Base-by-base conservation (phyloP, 2,329 filamentous ascomycete genomes). In the Aspergillus quadricinctus region DNA sequence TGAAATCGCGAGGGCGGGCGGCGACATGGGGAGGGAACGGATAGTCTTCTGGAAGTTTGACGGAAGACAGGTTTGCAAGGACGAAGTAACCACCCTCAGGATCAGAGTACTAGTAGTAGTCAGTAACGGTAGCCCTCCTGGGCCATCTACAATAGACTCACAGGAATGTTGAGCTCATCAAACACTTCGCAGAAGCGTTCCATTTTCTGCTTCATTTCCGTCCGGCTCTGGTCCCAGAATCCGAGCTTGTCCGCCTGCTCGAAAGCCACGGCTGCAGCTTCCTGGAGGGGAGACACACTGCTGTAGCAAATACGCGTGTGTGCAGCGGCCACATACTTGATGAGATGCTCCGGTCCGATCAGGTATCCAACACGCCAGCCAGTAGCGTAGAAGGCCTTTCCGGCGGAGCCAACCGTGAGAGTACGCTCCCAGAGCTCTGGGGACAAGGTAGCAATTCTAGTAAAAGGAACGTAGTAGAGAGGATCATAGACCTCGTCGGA, bases 51-150 rank as follows among this genome's bases (percentile, higher is more conserved):
- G 94, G 94, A 4, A 99, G 72, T 71, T 89, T 85, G 56, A 99
- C 90, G 71, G 93, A 92, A 56, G 84, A 81, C 81, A 97, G 87
- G 78, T 99, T 99, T 61, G 90, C 94, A 53, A 99, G 84, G 41
- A 99, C 90, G 70, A 99, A 99, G 79, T 99, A 99, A 21, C 94
- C 94, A 53, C 94, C 94, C 74, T 99, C 92, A 4, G 94, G 94
- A 57, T 96, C 88, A 1, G 90, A 93, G 78, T 93, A 96, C 72
- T 79, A 37, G 8, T 49, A 61, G 55, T 27, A 29, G 35, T 46
- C 3, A 14, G 3, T 8, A 21, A 9, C 25, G 21, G 10, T 8
- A 28, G 41, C 17, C 31, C 0, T 23, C 14, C 50, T 29, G 17
- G 23, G 19, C 48, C 17, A 41, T 31, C 35, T 25, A 49, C 21